Conservation (phyloP, 495 filamentous ascomycete genomes). For the Sabuloglossum arenarium region DNA sequence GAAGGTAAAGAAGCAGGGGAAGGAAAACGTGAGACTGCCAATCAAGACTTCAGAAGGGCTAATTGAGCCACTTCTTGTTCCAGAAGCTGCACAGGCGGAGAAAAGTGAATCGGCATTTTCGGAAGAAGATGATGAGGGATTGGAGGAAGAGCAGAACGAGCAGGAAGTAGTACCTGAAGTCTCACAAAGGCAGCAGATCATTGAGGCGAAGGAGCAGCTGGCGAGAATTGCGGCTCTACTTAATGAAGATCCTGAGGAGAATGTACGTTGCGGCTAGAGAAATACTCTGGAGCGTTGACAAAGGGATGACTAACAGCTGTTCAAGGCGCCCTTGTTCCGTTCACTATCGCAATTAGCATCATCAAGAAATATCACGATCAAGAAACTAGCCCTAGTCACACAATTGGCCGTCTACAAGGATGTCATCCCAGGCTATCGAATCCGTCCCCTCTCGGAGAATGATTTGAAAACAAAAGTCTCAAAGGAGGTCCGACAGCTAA, state of each 20-base stretch:
- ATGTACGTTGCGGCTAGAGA: conserved; percentile 24
- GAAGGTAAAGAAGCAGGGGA: conserved; percentile 48
- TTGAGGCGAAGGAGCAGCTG: conserved; percentile 80
- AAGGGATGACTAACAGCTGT: not conserved
- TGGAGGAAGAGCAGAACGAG: conserved; percentile 19
- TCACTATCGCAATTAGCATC: conserved; percentile 53
- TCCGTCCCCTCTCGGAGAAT: conserved; percentile 58
- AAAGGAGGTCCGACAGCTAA: conserved; percentile 68
- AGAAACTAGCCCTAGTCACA: conserved; percentile 63
- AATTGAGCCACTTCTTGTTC: conserved; percentile 34
- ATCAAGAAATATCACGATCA: conserved; percentile 46
- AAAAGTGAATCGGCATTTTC: conserved; percentile 30
- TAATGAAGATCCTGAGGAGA: conserved; percentile 86
- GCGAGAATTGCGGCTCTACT: conserved; percentile 60
- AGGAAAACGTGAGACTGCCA: conserved; percentile 54
- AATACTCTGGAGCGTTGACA: not conserved
- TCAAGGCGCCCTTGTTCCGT: conserved; percentile 28
- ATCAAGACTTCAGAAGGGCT: conserved; percentile 63
- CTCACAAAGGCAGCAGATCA: conserved; percentile 52
- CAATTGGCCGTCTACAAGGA: conserved; percentile 89
- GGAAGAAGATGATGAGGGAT: conserved; percentile 21
- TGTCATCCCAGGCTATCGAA: conserved; percentile 86
- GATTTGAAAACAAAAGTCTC: conserved; percentile 58
- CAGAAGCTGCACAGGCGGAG: conserved; percentile 23
- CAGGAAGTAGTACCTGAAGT: conserved; percentile 32